Evolutionary conservation across 305 asterid species (phyloP), one percentile per base, ranked within the genome.

Genomic region (Plantago coronopus): DNA sequence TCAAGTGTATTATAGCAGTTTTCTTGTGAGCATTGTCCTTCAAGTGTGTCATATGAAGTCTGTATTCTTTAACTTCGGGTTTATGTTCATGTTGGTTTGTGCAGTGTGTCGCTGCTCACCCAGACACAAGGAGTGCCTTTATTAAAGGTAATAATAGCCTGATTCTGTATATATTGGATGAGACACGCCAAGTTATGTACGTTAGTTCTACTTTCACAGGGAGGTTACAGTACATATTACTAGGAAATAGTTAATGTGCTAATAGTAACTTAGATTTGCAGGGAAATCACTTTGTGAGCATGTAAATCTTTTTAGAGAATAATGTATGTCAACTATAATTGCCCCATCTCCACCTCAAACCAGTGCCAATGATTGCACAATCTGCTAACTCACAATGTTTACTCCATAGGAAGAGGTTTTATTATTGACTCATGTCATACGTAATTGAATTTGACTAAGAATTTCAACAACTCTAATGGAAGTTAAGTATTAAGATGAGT

Each of bases 61-160:
- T 48, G 34, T 43, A 37, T 9, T 37, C 11, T 38, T 3, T 42
- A 42, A 19, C 23, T 31, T 21, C 60, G 13, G 21, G 37, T 58
- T 69, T 50, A 15, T 15, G 7, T 57, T 53, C 59, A 12, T 45
- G 68, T 61, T 68, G 45, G 64, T 73, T 70, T 54, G 42, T 72
- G 77, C 83, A 81, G 91, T 77, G 84, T 44, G 75, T 84, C 59
- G 86, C 88, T 17, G 69, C 81, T 64, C 82, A 84, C 69, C 71
- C 78, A 3, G 68, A 64, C 60, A 84, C 88, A 64, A 79, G 79
- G 63, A 70, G 63, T 73, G 48, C 50, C 18, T 77, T 79, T 67
- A 62, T 76, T 21, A 55, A 58, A 43, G 91, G 91, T 81, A 78
- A 59, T 21, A 15, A 19, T 19, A 20, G 11, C 1, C 12, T 19